These are phyloP conservation scores for Gymnopilus dilepis DNA, from an alignment of 768 basidiomycete genomes.

Conservation along the genomic window DNA sequence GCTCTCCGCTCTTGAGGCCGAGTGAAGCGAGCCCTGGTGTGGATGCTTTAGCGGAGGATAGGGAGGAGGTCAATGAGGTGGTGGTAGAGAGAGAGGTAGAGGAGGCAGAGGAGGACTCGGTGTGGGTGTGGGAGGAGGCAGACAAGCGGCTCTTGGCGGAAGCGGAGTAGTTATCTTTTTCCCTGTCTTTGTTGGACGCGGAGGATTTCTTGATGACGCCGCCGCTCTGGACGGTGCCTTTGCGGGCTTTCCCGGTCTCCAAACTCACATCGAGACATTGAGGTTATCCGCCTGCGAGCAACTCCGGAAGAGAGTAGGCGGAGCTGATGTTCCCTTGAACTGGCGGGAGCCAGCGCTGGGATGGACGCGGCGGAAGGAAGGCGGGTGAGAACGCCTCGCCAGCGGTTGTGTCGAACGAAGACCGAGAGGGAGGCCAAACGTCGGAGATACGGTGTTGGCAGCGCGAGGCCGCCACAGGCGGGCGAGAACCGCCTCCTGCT, in stretches of 20 bases:
- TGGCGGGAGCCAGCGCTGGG: no score
- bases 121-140: slow-evolving; percentile 14
- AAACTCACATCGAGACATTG: no score
- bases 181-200: slow-evolving; percentile 24
- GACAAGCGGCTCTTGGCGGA: slow-evolving; percentile 22
- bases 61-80: background rate
- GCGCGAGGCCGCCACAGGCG: no score
- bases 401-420: no score
- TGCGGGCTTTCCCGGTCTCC: slow-evolving; percentile 62
- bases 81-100: slow-evolving; percentile 10
- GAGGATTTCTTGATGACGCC: slow-evolving; percentile 67
- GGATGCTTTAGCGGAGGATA: slow-evolving; percentile 2
- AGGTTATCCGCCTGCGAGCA: no score
- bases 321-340: no score
- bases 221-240: slow-evolving; percentile 74
- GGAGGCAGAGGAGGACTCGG: slow-evolving; percentile 20
- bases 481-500: no score
- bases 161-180: slow-evolving; percentile 43
- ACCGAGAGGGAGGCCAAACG: no score
- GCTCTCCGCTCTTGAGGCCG: slow-evolving; percentile 28
- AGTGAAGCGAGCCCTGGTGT: slow-evolving; percentile 26
- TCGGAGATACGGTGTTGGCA: no score
- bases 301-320: no score
- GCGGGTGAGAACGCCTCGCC: no score
- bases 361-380: no score